Conservation (phyloP, 2,329 filamentous ascomycete species). For the Grosmannia huntii region DNA sequence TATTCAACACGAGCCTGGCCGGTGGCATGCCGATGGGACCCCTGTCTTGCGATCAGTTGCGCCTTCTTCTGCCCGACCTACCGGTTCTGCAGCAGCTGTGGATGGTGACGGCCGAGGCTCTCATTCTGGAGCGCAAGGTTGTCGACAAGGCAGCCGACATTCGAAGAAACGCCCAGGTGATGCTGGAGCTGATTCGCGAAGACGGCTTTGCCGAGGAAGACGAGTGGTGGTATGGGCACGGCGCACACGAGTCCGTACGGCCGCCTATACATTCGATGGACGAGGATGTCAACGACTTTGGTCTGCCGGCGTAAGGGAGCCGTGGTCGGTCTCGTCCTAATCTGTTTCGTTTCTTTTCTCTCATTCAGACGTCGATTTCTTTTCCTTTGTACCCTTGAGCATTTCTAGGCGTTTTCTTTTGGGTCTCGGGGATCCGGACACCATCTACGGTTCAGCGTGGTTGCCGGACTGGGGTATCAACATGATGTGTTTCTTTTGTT, state of each 20-base stretch:
- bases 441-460: slow-evolving; percentile 16
- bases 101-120: slow-evolving; percentile 48
- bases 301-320: background rate
- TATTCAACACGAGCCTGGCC: slow-evolving; percentile 47
- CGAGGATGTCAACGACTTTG: slow-evolving; percentile 31
- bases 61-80: slow-evolving; percentile 38
- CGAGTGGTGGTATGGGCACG: slow-evolving; percentile 48
- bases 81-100: slow-evolving; percentile 48
- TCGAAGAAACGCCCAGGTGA: slow-evolving; percentile 48
- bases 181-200: slow-evolving; percentile 52
- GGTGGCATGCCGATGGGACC: slow-evolving; percentile 50
- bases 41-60: slow-evolving; percentile 36
- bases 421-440: background rate
- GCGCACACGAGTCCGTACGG: slow-evolving; percentile 39
- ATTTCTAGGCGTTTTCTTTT: background rate
- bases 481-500: background rate
- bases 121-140: slow-evolving; percentile 46
- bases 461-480: background rate
- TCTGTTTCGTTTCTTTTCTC: background rate
- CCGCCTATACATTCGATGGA: slow-evolving; percentile 38
- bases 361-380: background rate
- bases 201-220: slow-evolving; percentile 46
- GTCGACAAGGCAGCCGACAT: slow-evolving; percentile 47
- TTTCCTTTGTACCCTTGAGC: background rate
- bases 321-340: background rate